Evolutionary conservation across 192 early-diverging fungal species (phyloP).

Genomic region (Backusella psychrophila): DNA sequence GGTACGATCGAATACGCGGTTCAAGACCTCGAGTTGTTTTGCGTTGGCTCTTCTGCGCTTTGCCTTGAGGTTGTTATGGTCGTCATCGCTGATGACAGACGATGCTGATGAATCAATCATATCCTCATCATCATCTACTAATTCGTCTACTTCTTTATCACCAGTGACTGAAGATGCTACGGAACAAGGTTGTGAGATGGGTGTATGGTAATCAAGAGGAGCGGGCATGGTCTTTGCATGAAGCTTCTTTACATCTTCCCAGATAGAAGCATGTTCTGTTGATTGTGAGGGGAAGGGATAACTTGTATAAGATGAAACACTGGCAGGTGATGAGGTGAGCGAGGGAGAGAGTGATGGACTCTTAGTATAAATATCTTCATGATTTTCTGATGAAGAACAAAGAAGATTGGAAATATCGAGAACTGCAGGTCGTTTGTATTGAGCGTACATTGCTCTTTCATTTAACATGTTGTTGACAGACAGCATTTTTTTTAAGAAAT

Average conservation of each 20-base stretch:
- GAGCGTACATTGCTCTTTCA: not conserved
- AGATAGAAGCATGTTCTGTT: not conserved
- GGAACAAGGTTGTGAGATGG: not conserved
- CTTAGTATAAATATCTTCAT: slow-evolving; percentile 5
- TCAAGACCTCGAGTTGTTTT: slow-evolving; percentile 73
- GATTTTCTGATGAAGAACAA: slow-evolving; percentile 5
- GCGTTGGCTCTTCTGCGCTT: slow-evolving; percentile 82
- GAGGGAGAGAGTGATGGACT: slow-evolving; percentile 23
- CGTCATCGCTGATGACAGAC: not conserved
- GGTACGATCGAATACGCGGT: slow-evolving; percentile 72
- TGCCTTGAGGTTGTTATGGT: slow-evolving; percentile 43
- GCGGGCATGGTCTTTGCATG: not conserved
- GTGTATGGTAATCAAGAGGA: slow-evolving; percentile 1
- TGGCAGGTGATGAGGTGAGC: slow-evolving; percentile 22
- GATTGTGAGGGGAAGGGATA: slow-evolving; percentile 13
- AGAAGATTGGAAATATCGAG: slow-evolving; percentile 33
- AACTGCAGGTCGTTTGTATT: slow-evolving; percentile 23
- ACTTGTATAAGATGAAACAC: slow-evolving; percentile 19
- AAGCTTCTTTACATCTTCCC: not conserved
- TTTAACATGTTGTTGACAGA: slow-evolving; percentile 19
- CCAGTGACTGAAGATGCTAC: not conserved
- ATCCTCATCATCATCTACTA: not conserved
- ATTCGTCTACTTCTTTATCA: not conserved
- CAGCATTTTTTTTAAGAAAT: slow-evolving; percentile 2
- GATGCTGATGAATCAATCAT: not conserved